Evolutionary conservation across 306 rosid species (phyloP).

Genomic region (Arachis hypogaea): DNA sequence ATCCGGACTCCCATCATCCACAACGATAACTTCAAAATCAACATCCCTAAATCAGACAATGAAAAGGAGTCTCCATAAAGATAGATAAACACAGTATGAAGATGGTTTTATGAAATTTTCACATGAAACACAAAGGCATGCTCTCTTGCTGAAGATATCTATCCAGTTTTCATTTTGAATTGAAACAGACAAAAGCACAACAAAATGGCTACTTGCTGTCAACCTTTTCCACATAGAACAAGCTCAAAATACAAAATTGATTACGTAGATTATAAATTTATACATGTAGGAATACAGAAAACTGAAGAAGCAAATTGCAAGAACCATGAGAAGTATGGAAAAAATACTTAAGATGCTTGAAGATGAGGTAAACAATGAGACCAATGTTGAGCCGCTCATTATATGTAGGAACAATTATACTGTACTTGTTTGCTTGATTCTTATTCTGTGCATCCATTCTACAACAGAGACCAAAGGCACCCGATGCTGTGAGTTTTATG

Average conservation of each 20-base stretch:
- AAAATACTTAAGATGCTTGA: conserved; percentile 72
- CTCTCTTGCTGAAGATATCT: too few relatives aligned
- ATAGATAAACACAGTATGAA: conserved; percentile 16
- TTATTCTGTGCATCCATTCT: conserved; percentile 50
- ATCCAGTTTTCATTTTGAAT: too few relatives aligned
- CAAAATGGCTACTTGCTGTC: not conserved
- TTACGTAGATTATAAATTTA: not conserved
- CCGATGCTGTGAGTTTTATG: conserved; percentile 6
- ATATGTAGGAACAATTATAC: conserved; percentile 86
- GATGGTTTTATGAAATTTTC: conserved; percentile 15
- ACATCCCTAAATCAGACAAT: conserved; percentile 57
- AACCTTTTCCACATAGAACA: not conserved
- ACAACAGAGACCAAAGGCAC: conserved; percentile 8
- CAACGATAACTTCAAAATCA: conserved; percentile 86
- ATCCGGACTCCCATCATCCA: conserved; percentile 98
- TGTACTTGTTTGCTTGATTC: conserved; percentile 71
- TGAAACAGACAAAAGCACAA: not conserved
- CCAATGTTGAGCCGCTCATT: conserved; percentile 94
- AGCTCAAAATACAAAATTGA: conserved; percentile 4
- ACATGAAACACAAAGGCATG: too few relatives aligned
- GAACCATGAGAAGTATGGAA: conserved; percentile 8
- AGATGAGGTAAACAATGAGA: conserved; percentile 81
- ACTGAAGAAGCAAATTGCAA: not conserved
- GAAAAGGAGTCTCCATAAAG: conserved; percentile 11
- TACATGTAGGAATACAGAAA: conserved; percentile 4